Evolutionary conservation across 1,284 basidiomycete species (phyloP), one percentile per base, ranked within the genome.

Genomic region (Meripilus lineatus): DNA sequence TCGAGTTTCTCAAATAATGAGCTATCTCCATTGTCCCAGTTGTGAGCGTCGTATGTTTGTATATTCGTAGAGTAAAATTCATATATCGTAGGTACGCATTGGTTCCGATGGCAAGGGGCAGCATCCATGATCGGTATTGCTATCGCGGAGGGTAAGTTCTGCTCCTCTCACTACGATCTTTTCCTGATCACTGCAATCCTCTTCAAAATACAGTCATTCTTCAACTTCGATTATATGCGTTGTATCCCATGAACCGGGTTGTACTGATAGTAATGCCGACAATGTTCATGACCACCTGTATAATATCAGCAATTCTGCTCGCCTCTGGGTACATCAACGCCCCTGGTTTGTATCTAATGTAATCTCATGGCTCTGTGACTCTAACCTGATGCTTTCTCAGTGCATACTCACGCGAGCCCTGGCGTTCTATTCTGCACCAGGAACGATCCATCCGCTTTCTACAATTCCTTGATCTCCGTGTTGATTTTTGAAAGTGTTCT

Each of bases 401-500:
- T 56, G 30, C 40, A 38, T 11, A 41, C 55, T 14, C 52, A 64
- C 51, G 51, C 45, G 40, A 37, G 52, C 43, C 63, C 40, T 4
- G 64, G 47, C 13, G 46, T 61, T 13, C 55, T 56, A 8, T 73
- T 72, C 49, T 81, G 77, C 54, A 47, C 72, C 3, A 36, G 46
- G 8, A 54, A 59, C 20, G 51, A 75, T 2, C 63, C 71, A 4
- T 33, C 48, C 3, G 61, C 68, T 32, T 75, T 79, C 56, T 79
- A 68, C 50, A 61, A 67, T 14, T 80, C 77, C 56, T 81, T 77
- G 79, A 69, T 80, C 35, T 77, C 79, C 0, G 69, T 79, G 47
- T 62, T 81, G 11, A 55, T 63, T 1, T 78, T 73, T 23, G 79
- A 80, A 51, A 69, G 60, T 44, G 54, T 80, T 1, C 62, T 80